phyloP scores from a whole-genome alignment of 768 basidiomycete species.

The Pleurotus ostreatus region DNA sequence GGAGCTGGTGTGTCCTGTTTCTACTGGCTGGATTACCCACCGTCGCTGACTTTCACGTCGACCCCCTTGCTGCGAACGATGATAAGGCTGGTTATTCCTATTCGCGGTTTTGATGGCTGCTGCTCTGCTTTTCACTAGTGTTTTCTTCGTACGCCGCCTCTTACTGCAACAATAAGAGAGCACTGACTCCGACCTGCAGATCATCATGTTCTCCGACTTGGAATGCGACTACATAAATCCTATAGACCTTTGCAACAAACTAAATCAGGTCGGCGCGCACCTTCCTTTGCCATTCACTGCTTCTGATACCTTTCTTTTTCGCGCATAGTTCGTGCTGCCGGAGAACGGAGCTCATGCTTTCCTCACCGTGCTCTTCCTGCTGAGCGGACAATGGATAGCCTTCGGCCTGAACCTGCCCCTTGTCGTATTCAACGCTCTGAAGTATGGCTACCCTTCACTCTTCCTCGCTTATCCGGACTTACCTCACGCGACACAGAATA shows the following conservation, averaged over 20 bases:
- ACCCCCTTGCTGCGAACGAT: background rate
- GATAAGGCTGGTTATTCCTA: constrained; percentile 90
- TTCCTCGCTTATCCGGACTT: background rate
- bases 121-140: constrained; percentile 95
- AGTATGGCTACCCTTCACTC: constrained; percentile 48
- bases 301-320: background rate
- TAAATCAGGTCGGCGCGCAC: constrained; percentile 74
- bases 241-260: constrained; percentile 99
- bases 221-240: constrained; percentile 99
- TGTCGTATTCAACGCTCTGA: constrained; percentile 88
- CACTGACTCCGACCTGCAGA: constrained; percentile 42
- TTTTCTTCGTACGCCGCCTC: constrained; percentile 85
- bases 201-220: constrained; percentile 99
- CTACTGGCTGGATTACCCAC: constrained; percentile 7
- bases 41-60: background rate
- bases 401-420: constrained; percentile 89
- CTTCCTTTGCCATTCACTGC: background rate
- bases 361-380: constrained; percentile 86
- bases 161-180: background rate
- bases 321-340: constrained; percentile 84
- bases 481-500: constrained; percentile 50
- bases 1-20: constrained; percentile 7
- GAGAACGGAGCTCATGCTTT: constrained; percentile 95
- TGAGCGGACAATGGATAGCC: constrained; percentile 93
- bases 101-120: constrained; percentile 96